Conservation (phyloP, 176 grass and related monocot genomes). For the Phoenix roebelenii region DNA sequence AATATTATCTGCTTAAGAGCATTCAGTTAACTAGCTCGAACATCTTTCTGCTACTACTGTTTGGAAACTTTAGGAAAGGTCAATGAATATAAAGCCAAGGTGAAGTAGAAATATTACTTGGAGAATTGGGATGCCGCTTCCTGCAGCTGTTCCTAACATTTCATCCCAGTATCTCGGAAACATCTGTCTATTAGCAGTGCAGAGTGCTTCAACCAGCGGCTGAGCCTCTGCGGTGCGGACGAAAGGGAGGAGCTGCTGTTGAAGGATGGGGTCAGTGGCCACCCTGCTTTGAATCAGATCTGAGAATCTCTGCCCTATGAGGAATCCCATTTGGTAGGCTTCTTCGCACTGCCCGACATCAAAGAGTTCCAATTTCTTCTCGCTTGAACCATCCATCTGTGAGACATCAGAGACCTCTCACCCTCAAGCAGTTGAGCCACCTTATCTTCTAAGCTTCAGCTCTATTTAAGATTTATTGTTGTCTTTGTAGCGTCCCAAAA, state of each 20-base stretch:
- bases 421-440: too few species aligned
- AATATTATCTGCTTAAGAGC: constrained; percentile 44
- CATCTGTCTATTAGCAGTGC: constrained; percentile 34
- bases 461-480: too few species aligned
- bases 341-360: constrained; percentile 39
- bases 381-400: neutral
- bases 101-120: constrained; percentile 20
- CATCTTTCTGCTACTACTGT: too few species aligned
- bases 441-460: too few species aligned
- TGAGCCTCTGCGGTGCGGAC: constrained; percentile 25
- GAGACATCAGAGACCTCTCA: too few species aligned
- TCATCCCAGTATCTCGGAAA: constrained; percentile 78
- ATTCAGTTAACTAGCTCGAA: too few species aligned
- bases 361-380: constrained; percentile 26
- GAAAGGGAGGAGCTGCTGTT: constrained; percentile 69
- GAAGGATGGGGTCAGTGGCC: constrained; percentile 42
- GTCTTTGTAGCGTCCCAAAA: too few species aligned
- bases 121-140: constrained; percentile 53
- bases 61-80: too few species aligned
- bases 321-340: constrained; percentile 43
- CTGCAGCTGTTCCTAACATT: constrained; percentile 51
- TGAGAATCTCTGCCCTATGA: constrained; percentile 49
- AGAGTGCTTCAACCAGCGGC: constrained; percentile 40
- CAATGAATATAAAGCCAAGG: too few species aligned
- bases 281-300: constrained; percentile 52